Evolutionary conservation across 2,329 filamentous ascomycete genomes (phyloP).

Genomic region (Aspergillus uvarum): DNA sequence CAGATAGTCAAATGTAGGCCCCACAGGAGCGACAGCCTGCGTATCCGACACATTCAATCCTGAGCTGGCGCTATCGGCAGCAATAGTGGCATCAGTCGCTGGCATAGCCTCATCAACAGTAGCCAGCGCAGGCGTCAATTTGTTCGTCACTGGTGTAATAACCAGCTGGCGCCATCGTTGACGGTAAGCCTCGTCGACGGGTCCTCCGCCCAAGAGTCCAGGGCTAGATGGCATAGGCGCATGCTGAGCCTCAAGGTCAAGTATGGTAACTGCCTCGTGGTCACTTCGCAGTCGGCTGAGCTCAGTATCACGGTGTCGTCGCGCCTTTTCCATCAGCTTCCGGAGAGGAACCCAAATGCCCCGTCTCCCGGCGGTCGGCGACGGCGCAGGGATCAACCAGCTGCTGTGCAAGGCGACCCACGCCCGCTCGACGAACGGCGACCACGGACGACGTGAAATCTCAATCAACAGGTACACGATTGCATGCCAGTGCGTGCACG

Average conservation of each 20-base stretch:
- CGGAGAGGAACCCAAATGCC: not conserved
- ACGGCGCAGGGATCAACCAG: not conserved
- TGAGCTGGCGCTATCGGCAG: not conserved
- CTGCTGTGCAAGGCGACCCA: not conserved
- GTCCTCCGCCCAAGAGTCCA: not conserved
- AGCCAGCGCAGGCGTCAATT: not conserved
- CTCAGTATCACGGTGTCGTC: not conserved
- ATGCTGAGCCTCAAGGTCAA: not conserved
- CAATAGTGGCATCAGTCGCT: not conserved
- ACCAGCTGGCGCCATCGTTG: not conserved
- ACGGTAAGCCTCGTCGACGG: not conserved
- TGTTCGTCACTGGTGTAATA: not conserved
- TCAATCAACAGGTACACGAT: slow-evolving; percentile 58
- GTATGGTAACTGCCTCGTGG: not conserved
- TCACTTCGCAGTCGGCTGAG: not conserved
- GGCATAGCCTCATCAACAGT: not conserved
- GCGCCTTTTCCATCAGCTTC: not conserved
- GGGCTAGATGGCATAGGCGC: not conserved
- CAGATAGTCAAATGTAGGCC: not conserved
- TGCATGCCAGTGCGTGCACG: slow-evolving; percentile 61
- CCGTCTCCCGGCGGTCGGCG: not conserved
- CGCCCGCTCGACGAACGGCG: not conserved
- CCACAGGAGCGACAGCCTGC: not conserved
- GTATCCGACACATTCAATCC: not conserved
- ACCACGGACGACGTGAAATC: not conserved